Base-by-base conservation (phyloP, 176 grass and related monocot species). In the Musa schizocarpa region DNA sequence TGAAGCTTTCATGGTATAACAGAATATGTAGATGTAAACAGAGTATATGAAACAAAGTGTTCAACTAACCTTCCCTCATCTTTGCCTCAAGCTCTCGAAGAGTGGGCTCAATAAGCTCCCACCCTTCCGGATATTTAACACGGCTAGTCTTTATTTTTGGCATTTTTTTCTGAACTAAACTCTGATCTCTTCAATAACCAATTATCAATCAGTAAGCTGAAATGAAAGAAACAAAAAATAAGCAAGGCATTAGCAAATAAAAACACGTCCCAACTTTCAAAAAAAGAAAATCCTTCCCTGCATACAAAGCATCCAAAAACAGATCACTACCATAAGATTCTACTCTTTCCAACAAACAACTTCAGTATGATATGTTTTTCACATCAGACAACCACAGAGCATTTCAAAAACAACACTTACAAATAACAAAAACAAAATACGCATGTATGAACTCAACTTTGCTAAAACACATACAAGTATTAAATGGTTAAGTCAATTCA, bases 21-120 rank as follows among this genome's bases (percentile, higher is more conserved):
- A 11, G 17, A 14, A 70, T 21, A 6, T 8, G 64, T 8, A 72
- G n/a, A 71, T 63, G 11, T 1, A 2, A 9, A 49, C 1, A 1
- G 21, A 75, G 11, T 49, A 49, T 6, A 63, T 52, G 16, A 61
- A 20, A 43, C 13, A 8, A 5, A 49, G 8, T 63, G 56, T 11
- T n/a, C 53, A 13, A 66, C n/a, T 56, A 14, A 81, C 53, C 68
- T 83, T 81, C 73, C 73, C 85, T 59, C 77, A 87, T 84, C 65
- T 83, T 86, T 34, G 80, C 80, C 63, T 86, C 80, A 1, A 86
- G 54, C 3, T 86, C 85, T 54, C 48, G 64, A 86, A 86, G 71
- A 16, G 85, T 86, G 53, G 85, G 85, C 43, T 82, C 80, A 69
- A 86, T 86, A 79, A 86, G 85, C 70, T 86, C 76, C 85, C 85